phyloP scores from a whole-genome alignment of 768 basidiomycete genomes.

The Tylopilus rubrobrunneus region DNA sequence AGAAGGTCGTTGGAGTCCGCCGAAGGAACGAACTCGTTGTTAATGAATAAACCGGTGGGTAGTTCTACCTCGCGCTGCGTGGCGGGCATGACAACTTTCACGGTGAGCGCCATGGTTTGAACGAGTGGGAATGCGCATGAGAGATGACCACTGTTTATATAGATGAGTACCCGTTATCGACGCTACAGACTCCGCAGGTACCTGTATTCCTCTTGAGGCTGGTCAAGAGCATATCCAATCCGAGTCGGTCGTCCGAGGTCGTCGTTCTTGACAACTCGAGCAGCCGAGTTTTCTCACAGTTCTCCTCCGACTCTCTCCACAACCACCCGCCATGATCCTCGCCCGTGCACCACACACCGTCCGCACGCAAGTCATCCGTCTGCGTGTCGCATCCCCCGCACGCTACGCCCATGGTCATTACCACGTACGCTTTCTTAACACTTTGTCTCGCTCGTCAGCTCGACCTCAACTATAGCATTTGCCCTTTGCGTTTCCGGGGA shows the following conservation, averaged over 20 bases:
- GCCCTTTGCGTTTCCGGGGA: conserved; percentile 51
- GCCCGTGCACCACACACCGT: conserved; percentile 40
- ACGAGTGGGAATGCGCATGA: neutral
- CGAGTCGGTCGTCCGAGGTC: too few species aligned
- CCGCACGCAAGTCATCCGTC: conserved; percentile 37
- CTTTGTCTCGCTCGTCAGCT: conserved; percentile 5
- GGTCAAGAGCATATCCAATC: too few species aligned
- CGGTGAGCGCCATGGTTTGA: conserved; percentile 43
- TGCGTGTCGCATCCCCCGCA: conserved; percentile 24
- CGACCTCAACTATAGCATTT: conserved; percentile 40
- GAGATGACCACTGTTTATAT: conserved; percentile 10
- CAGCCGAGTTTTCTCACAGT: conserved; percentile 18
- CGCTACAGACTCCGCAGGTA: conserved; percentile 8
- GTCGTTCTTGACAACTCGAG: neutral
- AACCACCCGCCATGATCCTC: conserved; percentile 33
- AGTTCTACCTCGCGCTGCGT: conserved; percentile 53
- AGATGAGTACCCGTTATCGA: conserved; percentile 1
- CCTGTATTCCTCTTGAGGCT: too few species aligned
- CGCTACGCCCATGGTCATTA: conserved; percentile 54
- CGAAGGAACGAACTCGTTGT: conserved; percentile 84
- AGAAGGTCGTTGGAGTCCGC: conserved; percentile 63
- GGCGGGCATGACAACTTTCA: conserved; percentile 38
- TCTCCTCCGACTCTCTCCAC: conserved; percentile 14
- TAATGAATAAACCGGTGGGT: conserved; percentile 86
- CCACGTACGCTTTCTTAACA: conserved; percentile 39